Base-by-base conservation (phyloP, 2,329 filamentous ascomycete species). In the Arthrinium phaeospermum region DNA sequence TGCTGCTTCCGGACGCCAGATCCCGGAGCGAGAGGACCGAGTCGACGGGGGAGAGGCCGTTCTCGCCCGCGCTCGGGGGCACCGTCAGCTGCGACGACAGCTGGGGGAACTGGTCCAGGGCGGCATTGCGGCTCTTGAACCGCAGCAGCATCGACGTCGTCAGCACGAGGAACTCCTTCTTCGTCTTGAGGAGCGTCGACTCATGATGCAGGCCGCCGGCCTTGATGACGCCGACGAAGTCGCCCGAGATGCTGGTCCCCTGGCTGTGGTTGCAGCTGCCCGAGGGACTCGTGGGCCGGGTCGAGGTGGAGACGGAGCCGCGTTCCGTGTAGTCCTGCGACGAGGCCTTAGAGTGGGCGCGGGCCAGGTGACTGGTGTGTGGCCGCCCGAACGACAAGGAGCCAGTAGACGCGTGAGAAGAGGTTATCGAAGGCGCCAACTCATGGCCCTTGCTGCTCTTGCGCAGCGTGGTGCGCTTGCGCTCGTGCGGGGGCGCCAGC, bases 81-180 rank as follows among this genome's bases (percentile, higher is more conserved):
- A 73, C 72, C 6, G 76, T 72, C 10, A 88, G 78, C 68, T 85
- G 83, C 3, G 73, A 72, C 4, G 77, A 73, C 6, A 88, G 78
- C 68, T 85, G 83, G 3, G 86, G 85, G 70, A 89, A 88, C 6
- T 85, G 83, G 53, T 83, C 79, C 61, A 83, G 80, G 10, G 87
- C 88, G 41, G 87, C 85, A 71, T 85, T 81, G 45, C 82, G 81
- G 75, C 81, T 85, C 76, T 83, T 84, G 75, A 89, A 87, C 74
- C 87, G 87, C 76, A 89, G 78, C 61, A 90, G 77, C 70, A 85
- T 85, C 57, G 85, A 82, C 45, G 86, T 80, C 3, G 88, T 88
- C 34, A 89, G 79, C 41, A 89, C 87, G 14, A 90, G 77, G 73
- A 88, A 89, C 71, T 86, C 85, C 69, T 84, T 81, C 47, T 85